A percentile compares a stretch with the other conserved stretches of the same genome.
Evolutionary conservation across 805 yeast genomes (phyloP).

Genomic region (Lipomyces lipofer): DNA sequence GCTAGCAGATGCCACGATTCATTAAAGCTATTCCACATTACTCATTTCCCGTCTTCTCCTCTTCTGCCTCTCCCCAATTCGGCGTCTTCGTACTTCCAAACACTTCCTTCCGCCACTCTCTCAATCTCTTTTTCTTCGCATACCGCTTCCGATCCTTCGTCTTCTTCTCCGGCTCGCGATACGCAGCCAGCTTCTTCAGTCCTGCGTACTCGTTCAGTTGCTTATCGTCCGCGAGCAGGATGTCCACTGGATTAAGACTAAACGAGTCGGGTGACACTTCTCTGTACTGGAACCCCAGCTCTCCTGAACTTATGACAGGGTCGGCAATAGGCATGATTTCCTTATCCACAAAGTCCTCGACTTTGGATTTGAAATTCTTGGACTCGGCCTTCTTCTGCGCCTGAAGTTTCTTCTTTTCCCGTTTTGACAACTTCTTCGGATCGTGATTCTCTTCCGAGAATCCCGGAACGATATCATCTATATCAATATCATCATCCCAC

Average conservation of each 20-base stretch:
- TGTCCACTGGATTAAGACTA: conserved; percentile 84
- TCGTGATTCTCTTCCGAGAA: conserved; percentile 43
- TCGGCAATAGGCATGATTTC: conserved; percentile 51
- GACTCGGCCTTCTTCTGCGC: conserved; percentile 47
- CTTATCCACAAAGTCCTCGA: conserved; percentile 75
- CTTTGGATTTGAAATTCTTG: conserved; percentile 54
- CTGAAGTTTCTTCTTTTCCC: conserved; percentile 35
- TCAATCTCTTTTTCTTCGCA: conserved; percentile 75
- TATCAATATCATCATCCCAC: conserved; percentile 63
- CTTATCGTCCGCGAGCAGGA: conserved; percentile 83
- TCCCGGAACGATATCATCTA: conserved; percentile 45
- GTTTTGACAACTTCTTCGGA: conserved; percentile 30
- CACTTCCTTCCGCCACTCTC: conserved; percentile 86
- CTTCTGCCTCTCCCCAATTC: conserved; percentile 17
- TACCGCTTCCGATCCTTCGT: conserved; percentile 80
- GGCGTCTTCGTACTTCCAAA: conserved; percentile 60
- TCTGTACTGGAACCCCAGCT: conserved; percentile 67
- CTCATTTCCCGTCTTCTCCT: background rate
- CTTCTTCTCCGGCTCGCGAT: conserved; percentile 70
- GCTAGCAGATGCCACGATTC: too few species aligned
- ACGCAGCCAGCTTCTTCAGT: conserved; percentile 90
- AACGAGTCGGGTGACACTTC: conserved; percentile 94
- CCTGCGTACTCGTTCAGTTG: conserved; percentile 83
- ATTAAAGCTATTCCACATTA: too few species aligned
- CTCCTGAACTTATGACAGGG: conserved; percentile 49